Conservation (phyloP, 2,329 filamentous ascomycete species). For the Blastomyces emzantsi region DNA sequence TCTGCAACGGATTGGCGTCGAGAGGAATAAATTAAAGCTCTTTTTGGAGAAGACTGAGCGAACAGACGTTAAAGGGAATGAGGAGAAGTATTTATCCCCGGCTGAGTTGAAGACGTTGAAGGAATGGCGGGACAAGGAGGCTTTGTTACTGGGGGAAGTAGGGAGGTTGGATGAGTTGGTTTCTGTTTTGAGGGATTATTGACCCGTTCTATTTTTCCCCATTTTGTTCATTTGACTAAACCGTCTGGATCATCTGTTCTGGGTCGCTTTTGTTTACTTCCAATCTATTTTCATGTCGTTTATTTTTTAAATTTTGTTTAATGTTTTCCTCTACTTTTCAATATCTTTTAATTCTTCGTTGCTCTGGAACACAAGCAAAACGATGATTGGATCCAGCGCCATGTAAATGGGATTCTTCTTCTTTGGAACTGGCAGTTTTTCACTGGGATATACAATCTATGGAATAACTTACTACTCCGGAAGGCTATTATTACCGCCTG, state of each 20-base stretch:
- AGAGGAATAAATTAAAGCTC: slow-evolving; percentile 60
- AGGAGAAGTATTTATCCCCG: slow-evolving; percentile 67
- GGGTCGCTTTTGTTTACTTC: not conserved
- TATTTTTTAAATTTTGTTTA: not conserved
- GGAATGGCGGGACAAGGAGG: slow-evolving; percentile 52
- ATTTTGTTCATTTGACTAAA: not conserved
- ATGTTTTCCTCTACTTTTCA: not conserved
- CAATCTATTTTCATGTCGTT: not conserved
- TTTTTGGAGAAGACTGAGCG: slow-evolving; percentile 75
- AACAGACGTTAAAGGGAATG: slow-evolving; percentile 73
- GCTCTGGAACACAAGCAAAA: not conserved
- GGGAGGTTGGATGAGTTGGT: slow-evolving; percentile 76
- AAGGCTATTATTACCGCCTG: not conserved
- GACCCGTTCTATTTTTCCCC: slow-evolving; percentile 17
- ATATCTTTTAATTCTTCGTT: not conserved
- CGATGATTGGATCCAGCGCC: not conserved
- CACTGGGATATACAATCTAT: not conserved
- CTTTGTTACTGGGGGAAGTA: slow-evolving; percentile 69
- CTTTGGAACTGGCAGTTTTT: not conserved
- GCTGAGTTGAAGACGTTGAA: slow-evolving; percentile 63
- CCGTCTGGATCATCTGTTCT: not conserved
- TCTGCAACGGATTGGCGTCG: slow-evolving; percentile 68
- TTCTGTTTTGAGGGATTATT: slow-evolving; percentile 72
- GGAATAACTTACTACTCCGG: not conserved
- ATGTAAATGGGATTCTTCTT: not conserved